Evolutionary conservation across 2,329 filamentous ascomycete genomes (phyloP), one percentile per base, ranked within the genome.

Genomic region (Leptographium galeiforme): DNA sequence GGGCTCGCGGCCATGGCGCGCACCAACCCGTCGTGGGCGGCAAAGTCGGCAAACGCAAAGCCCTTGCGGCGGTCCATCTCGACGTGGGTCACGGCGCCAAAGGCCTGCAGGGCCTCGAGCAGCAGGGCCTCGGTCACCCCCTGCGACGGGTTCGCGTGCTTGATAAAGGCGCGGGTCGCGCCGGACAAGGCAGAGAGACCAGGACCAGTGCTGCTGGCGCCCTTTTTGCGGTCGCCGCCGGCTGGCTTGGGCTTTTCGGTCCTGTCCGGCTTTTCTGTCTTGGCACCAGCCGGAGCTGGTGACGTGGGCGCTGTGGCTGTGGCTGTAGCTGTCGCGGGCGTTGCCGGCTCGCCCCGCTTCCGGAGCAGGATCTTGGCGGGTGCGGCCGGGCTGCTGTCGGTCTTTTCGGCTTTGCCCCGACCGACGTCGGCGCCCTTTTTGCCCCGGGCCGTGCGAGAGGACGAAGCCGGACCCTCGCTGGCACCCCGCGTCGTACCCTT

Each of bases 51-150:
- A 64, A 96, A 95, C 2, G 89, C 91, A 62, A 95, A 95, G 0
- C 89, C 89, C 67, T 96, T 96, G 62, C 90, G 86, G 67, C 89
- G 90, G 65, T 97, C 91, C 52, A 97, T 91, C 61, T 96, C 91
- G 18, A 95, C 87, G 59, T 81, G 85, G 0, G 79, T 79, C 47
- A 96, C 79, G 1, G 78, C 67, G 2, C 91, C 91, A 61, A 89
- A 95, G 0, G 71, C 68, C 46, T 82, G 76, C 64, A 97, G 81
- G 1, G 86, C 82, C 59, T 85, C 78, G 61, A 85, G 82, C 2
- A 97, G 79, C 0, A 89, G 69, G 0, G 84, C 72, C 63, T 96
- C 91, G 0, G 89, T 96, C 48, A 96, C 87, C 14, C 91, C 91
- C 64, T 96, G 91, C 0, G 89, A 93, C 12, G 88, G 81, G 64